Base-by-base conservation (phyloP, 768 basidiomycete genomes). In the Rhizopogon vinicolor region DNA sequence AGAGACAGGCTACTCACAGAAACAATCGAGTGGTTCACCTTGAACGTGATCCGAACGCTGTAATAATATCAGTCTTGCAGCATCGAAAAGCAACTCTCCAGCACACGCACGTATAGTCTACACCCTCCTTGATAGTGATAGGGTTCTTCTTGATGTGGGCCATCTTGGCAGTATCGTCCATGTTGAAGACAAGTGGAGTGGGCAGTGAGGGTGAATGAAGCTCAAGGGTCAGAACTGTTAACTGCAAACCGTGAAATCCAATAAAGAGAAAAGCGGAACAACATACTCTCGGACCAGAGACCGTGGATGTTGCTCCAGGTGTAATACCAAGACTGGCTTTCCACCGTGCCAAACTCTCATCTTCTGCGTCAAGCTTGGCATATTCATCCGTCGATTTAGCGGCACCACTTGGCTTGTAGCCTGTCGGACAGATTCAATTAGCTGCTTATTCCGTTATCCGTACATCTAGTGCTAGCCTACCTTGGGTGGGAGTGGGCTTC, bases 341-440 rank as follows among this genome's bases (percentile, higher is more conserved):
- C 96, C 96, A 98, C 60, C 93, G 86, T 33, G 88, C 86, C 63
- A 98, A 80, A 69, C 91, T 93, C 73, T 97, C 95, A 68, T 98
- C 95, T 58, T 89, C 79, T 31, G 88, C 86, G 73, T 97, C 95
- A 43, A 96, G 82, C 40, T 85, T 73, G 25, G 91, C 88, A 44
- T 92, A 91, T 68, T 95, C 91, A 25, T 91, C 91, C 12, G 88
- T 74, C 44, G 80, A 78, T 76, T 91, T 91, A 33, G 78, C 81
- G 55, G 79, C 84, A 8, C 35, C 31, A 37, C 75, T 67, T 39
- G 81, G 82, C 71, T 87, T 92, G 78, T 92, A 93, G 55, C 91
- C 91, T 91, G 61, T 16, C 55, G 43, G 62, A 60, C 57, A 37
- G 40, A 51, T 19, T 60, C 37, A 51, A 42, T 55, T 14, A 50